phyloP scores from a whole-genome alignment of 2,329 filamentous ascomycete genomes.

The Arthrinium phaeospermum region DNA sequence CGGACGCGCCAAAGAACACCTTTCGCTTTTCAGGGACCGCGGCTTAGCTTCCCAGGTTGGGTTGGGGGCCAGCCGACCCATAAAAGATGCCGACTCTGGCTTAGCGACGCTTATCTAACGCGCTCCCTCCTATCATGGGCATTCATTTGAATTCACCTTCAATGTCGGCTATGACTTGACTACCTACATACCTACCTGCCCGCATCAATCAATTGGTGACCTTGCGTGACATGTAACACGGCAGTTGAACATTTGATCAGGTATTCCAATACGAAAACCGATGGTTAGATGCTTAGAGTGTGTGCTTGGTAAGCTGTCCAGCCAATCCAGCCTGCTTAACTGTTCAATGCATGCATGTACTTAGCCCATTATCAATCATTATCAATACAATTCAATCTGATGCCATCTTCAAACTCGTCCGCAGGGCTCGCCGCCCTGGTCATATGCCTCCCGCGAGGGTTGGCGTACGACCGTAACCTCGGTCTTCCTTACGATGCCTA shows the following conservation, averaged over 20 bases:
- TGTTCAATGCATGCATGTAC: background rate
- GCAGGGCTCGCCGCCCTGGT: background rate
- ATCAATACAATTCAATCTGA: too few species aligned
- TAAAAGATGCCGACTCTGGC: background rate
- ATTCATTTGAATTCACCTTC: background rate
- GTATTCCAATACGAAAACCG: too few species aligned
- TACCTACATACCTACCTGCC: background rate
- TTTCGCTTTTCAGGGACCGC: conserved; percentile 21
- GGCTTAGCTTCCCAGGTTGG: background rate
- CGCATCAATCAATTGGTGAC: background rate
- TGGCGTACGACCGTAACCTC: conserved; percentile 11
- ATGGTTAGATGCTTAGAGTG: background rate
- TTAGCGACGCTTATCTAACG: conserved; percentile 1
- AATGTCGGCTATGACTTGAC: too few species aligned
- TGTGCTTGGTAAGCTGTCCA: background rate
- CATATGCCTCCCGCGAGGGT: background rate
- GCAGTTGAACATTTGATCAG: background rate
- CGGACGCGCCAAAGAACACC: conserved; percentile 20
- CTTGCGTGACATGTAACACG: too few species aligned
- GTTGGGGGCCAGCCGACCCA: background rate
- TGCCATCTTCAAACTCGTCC: background rate
- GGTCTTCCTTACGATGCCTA: conserved; percentile 15
- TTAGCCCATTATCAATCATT: too few species aligned
- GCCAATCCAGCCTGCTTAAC: background rate
- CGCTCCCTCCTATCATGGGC: background rate